phyloP scores from a whole-genome alignment of 2,329 filamentous ascomycete species.

The Colletotrichum gigasporum region DNA sequence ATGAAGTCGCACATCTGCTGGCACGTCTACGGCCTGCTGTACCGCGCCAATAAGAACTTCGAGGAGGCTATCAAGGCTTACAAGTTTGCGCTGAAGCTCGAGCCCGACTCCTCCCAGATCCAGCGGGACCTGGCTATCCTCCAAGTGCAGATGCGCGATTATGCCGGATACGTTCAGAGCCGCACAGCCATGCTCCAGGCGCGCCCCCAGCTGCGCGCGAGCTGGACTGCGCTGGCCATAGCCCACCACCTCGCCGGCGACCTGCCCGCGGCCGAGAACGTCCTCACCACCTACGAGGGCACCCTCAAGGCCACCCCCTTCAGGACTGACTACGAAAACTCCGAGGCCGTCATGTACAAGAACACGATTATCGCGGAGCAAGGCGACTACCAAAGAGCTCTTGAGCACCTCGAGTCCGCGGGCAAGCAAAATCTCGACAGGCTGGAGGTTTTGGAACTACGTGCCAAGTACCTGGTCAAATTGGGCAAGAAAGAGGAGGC shows the following conservation, averaged over 20 bases:
- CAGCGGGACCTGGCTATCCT: conserved; percentile 92
- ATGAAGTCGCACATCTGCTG: conserved; percentile 99
- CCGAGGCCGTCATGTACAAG: conserved; percentile 94
- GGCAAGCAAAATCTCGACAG: conserved; percentile 84
- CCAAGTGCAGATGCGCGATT: conserved; percentile 97
- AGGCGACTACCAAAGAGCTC: conserved; percentile 82
- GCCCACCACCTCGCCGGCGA: conserved; percentile 93
- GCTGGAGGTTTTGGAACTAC: conserved; percentile 84
- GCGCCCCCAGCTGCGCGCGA: conserved; percentile 83
- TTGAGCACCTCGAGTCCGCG: conserved; percentile 85
- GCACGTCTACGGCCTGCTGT: conserved; percentile 97
- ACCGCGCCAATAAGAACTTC: conserved; percentile 94
- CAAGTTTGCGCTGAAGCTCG: conserved; percentile 91
- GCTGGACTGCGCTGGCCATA: conserved; percentile 97
- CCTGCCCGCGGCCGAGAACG: conserved; percentile 85
- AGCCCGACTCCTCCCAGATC: conserved; percentile 95
- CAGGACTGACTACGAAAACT: conserved; percentile 87
- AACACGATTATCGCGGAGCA: conserved; percentile 93
- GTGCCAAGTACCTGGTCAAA: conserved; percentile 84
- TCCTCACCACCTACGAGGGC: conserved; percentile 91
- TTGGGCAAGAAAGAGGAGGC: conserved; percentile 84
- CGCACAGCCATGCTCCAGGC: conserved; percentile 87
- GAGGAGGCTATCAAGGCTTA: conserved; percentile 99
- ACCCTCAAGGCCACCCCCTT: conserved; percentile 85
- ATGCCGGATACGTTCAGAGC: conserved; percentile 91